Evolutionary conservation across 2,329 filamentous ascomycete species (phyloP).

Genomic region (Diplodia corticola): DNA sequence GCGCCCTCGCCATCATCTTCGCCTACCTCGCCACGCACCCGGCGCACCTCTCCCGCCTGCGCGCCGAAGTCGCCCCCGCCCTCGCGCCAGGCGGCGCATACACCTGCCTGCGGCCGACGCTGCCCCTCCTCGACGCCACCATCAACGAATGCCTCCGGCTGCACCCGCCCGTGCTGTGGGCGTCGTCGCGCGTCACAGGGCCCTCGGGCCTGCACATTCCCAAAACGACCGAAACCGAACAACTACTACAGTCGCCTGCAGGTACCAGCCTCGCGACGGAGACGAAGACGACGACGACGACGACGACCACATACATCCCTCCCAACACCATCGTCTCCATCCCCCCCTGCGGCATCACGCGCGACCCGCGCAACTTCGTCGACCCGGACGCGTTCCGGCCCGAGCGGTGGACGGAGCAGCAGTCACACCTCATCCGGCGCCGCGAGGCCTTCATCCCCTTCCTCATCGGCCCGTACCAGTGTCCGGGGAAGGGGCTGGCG

Average conservation of each 20-base stretch:
- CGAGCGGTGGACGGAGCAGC: constrained; percentile 9
- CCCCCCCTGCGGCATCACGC: constrained; percentile 25
- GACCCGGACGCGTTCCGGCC: constrained; percentile 7
- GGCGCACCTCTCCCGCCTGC: constrained; percentile 27
- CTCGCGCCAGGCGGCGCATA: constrained; percentile 20
- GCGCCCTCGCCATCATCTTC: constrained; percentile 1
- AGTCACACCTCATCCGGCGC: neutral
- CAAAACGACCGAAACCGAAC: constrained; percentile 15
- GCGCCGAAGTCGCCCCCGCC: constrained; percentile 31
- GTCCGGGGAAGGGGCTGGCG: constrained; percentile 12
- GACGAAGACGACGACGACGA: neutral
- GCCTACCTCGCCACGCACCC: constrained; percentile 30
- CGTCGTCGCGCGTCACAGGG: constrained; percentile 41
- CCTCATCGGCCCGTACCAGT: neutral
- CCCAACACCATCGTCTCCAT: constrained; percentile 30
- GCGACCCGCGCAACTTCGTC: constrained; percentile 13
- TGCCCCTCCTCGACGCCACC: constrained; percentile 38
- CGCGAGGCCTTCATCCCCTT: constrained; percentile 16
- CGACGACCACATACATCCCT: constrained; percentile 32
- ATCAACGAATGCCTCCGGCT: constrained; percentile 48
- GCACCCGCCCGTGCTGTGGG: constrained; percentile 43
- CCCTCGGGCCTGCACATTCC: constrained; percentile 41
- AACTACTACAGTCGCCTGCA: no score
- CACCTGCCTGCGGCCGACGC: constrained; percentile 15
- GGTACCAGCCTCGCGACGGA: no score